Percentiles rank a stretch among this genome's conserved stretches.
Conservation (phyloP, 495 filamentous ascomycete species). For the Pseudoneurospora amorphoporcata region DNA sequence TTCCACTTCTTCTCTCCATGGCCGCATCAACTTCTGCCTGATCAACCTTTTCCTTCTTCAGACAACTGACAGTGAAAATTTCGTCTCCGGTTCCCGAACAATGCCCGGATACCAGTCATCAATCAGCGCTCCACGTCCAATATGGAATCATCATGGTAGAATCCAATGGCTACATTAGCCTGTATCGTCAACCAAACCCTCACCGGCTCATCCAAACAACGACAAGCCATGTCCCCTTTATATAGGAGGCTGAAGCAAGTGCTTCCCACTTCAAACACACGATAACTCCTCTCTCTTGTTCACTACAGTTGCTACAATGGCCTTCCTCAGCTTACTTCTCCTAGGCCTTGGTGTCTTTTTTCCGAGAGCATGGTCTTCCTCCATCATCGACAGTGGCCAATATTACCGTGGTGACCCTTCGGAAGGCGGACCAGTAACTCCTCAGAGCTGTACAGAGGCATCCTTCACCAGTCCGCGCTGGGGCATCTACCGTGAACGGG, state of each 20-base stretch:
- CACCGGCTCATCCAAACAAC: background rate
- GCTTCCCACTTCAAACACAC: too few relatives aligned
- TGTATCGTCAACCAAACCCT: background rate
- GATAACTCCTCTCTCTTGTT: background rate
- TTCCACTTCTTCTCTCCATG: background rate
- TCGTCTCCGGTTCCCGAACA: background rate
- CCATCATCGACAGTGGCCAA: background rate
- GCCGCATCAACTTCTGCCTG: background rate
- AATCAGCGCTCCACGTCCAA: background rate
- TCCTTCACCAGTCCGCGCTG: conserved; percentile 13
- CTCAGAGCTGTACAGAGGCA: conserved; percentile 11
- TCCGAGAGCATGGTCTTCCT: conserved; percentile 1
- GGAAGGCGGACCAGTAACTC: background rate
- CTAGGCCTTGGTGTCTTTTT: conserved; percentile 9
- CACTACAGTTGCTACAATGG: background rate
- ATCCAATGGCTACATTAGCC: background rate
- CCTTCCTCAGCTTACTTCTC: background rate
- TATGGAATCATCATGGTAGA: background rate
- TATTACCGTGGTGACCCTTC: conserved; percentile 8
- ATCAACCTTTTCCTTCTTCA: background rate
- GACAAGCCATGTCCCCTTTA: background rate
- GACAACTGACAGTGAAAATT: background rate
- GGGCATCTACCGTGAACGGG: conserved; percentile 12
- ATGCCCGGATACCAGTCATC: background rate
- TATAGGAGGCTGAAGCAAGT: background rate